Base-by-base conservation (phyloP, 768 basidiomycete species). In the Phaeotremella fagi region DNA sequence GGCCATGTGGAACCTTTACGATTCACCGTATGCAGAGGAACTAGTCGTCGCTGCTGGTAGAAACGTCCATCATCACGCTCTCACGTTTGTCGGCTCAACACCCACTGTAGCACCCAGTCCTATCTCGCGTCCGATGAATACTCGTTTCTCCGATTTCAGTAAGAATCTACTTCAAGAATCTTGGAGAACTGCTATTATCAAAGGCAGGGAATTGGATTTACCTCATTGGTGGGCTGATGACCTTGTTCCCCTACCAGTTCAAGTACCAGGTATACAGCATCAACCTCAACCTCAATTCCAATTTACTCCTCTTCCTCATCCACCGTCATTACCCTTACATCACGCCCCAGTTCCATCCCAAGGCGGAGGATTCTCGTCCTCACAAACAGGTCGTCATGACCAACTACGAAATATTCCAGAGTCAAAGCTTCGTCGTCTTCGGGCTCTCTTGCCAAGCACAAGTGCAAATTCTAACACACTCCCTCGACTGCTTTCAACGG, bases 1-100 rank as follows among this genome's bases (percentile, higher is more conserved):
- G 14, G 35, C 61, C 7, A 52, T 69, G 59, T 69, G 67, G 64
- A 55, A 69, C 41, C 56, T 69, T 6, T 37, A 50, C 35, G 55
- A 66, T 25, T 60, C 61, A 2, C 58, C 66, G 3, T 46, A 45
- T 18, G 60, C 63, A 18, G 50, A 54, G 44, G 64, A 63, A 25
- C 45, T 68, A 16, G 45, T 60, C 25, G 55, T 55, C 5, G 60
- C 57, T 18, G 61, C 45, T 28, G 22, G 46, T 35, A 24, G 24
- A 14, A 24, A 45, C 15, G 18, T 45, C 20, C 44, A 45, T 18
- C 23, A 45, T 24, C 44, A 45, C 26, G 27, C 44, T 9, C 26
- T 24, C 5, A 24, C 31, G 7, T 16, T 33, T 16, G 16, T 33
- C 31, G 16, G 16, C 16, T 33, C 31, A 7, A 7, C 31, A 16